These are phyloP conservation scores for Violaceomyces palustris DNA, from an alignment of 1,284 basidiomycete species.

Conservation along the genomic window DNA sequence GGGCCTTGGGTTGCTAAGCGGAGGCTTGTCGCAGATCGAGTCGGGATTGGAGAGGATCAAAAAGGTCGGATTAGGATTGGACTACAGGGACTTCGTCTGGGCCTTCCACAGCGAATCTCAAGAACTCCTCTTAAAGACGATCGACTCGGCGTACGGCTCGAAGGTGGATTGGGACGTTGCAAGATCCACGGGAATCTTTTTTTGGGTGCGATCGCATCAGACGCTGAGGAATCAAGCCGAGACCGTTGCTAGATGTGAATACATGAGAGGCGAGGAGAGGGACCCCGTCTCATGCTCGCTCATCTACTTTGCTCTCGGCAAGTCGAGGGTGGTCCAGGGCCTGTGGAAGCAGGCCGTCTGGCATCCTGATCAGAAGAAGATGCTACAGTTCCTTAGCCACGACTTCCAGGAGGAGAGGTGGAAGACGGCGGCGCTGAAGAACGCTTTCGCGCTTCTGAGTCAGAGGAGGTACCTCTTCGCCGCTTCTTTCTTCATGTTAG, in stretches of 20 bases:
- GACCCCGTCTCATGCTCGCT: conserved; percentile 86
- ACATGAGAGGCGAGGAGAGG: conserved; percentile 62
- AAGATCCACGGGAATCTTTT: conserved; percentile 73
- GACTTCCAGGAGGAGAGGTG: conserved; percentile 81
- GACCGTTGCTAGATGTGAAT: conserved; percentile 84
- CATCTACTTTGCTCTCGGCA: conserved; percentile 90
- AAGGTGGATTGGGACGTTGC: conserved; percentile 87
- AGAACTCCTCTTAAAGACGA: conserved; percentile 69
- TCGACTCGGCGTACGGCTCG: conserved; percentile 66
- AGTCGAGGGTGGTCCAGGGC: conserved; percentile 82
- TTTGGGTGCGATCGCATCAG: conserved; percentile 69
- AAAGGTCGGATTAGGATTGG: conserved; percentile 59
- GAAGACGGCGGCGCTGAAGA: conserved; percentile 90
- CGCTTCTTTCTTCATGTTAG: conserved; percentile 93
- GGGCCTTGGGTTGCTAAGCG: too few species aligned
- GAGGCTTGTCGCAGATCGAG: conserved; percentile 60
- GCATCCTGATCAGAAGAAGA: conserved; percentile 81
- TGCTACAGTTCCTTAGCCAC: conserved; percentile 88
- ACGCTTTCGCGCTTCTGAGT: conserved; percentile 85
- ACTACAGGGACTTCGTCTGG: conserved; percentile 90
- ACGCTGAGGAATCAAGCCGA: conserved; percentile 70
- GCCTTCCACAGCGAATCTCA: conserved; percentile 90
- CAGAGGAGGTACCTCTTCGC: conserved; percentile 60
- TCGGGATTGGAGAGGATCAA: background rate
- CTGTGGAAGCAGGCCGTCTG: conserved; percentile 92